Conservation (phyloP, 768 basidiomycete genomes). For the Hypholoma fasciculare region DNA sequence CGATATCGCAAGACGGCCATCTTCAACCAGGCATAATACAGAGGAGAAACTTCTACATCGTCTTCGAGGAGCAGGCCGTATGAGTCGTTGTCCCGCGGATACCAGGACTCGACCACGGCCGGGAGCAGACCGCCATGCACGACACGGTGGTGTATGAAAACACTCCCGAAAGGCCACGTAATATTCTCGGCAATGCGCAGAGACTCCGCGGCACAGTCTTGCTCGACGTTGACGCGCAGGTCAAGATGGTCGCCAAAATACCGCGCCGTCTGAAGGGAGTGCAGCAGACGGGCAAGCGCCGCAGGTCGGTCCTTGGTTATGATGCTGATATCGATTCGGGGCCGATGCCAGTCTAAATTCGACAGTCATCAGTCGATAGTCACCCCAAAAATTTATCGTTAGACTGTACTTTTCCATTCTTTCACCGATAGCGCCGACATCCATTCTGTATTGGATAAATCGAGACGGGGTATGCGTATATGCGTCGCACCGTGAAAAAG, state of each 20-base stretch:
- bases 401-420: constrained; percentile 56
- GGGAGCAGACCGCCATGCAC: constrained; percentile 79
- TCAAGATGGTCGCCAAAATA: constrained; percentile 72
- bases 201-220: constrained; percentile 67
- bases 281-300: constrained; percentile 67
- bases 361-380: background rate
- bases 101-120: constrained; percentile 90
- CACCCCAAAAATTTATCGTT: background rate
- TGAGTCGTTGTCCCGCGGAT: constrained; percentile 67
- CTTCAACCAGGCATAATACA: constrained; percentile 87
- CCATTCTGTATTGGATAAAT: constrained; percentile 28
- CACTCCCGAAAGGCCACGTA: constrained; percentile 59
- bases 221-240: constrained; percentile 74
- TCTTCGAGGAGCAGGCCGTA: constrained; percentile 86
- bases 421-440: constrained; percentile 35
- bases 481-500: constrained; percentile 10
- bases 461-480: constrained; percentile 20
- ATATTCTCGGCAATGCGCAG: constrained; percentile 48
- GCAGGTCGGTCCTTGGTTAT: constrained; percentile 77
- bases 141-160: constrained; percentile 70
- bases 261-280: constrained; percentile 54
- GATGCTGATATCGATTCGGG: constrained; percentile 67
- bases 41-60: constrained; percentile 81
- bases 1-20: constrained; percentile 78
- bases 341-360: constrained; percentile 71